Evolutionary conservation across 371 early-diverging fungal genomes (phyloP).

Genomic region (Capniomyces stellatus): DNA sequence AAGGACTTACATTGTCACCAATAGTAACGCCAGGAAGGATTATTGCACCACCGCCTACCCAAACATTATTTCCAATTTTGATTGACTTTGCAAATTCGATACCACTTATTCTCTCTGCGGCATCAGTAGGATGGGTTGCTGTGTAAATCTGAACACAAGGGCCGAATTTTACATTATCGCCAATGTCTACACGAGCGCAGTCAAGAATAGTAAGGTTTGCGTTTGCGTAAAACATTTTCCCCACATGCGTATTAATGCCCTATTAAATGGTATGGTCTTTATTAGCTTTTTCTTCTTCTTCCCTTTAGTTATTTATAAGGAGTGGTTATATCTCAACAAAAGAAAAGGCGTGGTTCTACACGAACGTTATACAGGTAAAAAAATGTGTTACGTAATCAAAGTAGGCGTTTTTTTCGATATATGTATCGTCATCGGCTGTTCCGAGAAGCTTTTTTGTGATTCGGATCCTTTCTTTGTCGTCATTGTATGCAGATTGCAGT

Average conservation of each 20-base stretch:
- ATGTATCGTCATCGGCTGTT: slow-evolving; percentile 25
- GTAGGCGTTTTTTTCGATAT: slow-evolving; percentile 40
- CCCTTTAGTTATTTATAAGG: slow-evolving; percentile 5
- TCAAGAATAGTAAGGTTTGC: slow-evolving; percentile 48
- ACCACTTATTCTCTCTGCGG: slow-evolving; percentile 19
- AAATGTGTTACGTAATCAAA: slow-evolving; percentile 34
- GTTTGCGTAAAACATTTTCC: slow-evolving; percentile 45
- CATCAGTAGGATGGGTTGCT: slow-evolving; percentile 54
- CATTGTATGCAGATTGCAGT: slow-evolving; percentile 25
- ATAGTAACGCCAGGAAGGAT: slow-evolving; percentile 70
- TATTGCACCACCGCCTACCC: slow-evolving; percentile 51
- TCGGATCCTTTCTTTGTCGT: slow-evolving; percentile 16
- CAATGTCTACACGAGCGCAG: slow-evolving; percentile 40
- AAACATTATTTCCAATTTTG: slow-evolving; percentile 45
- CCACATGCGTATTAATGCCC: slow-evolving; percentile 50
- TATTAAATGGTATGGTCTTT: slow-evolving; percentile 1
- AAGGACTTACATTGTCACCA: slow-evolving; percentile 40
- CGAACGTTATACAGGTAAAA: not conserved
- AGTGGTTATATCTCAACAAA: too few relatives aligned
- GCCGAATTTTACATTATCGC: slow-evolving; percentile 43
- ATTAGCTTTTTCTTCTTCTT: not conserved
- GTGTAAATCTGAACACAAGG: slow-evolving; percentile 61
- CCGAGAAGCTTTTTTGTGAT: slow-evolving; percentile 35
- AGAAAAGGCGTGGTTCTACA: not conserved
- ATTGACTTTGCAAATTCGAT: slow-evolving; percentile 30